Percentiles rank a stretch among this genome's conserved stretches.
phyloP scores from a whole-genome alignment of 352 stramenopile species.

The Globisporangium nunn region DNA sequence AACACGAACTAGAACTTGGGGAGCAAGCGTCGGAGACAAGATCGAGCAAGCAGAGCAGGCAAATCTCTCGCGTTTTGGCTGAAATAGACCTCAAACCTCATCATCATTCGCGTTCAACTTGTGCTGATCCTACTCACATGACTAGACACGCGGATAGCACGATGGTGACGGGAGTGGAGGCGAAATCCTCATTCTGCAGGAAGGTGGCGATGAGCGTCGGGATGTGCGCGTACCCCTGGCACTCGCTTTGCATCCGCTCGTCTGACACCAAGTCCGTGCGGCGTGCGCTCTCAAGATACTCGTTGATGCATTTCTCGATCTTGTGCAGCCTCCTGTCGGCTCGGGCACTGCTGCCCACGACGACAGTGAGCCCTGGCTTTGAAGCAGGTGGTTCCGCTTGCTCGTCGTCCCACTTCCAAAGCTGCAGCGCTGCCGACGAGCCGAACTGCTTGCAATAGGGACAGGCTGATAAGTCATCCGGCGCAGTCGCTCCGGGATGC shows the following conservation, averaged over 20 bases:
- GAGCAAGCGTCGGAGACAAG: neutral
- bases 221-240: slow-evolving; percentile 7
- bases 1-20: slow-evolving; percentile 44
- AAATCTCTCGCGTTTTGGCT: neutral
- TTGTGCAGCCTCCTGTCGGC: neutral
- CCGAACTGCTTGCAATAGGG: slow-evolving; percentile 12
- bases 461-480: slow-evolving; percentile 5
- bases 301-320: slow-evolving; percentile 12
- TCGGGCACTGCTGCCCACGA: slow-evolving; percentile 3
- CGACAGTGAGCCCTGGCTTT: slow-evolving; percentile 7
- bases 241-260: neutral
- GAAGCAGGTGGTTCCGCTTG: neutral
- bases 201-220: slow-evolving; percentile 13
- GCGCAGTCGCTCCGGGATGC: neutral
- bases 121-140: slow-evolving; percentile 1
- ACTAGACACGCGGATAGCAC: slow-evolving; percentile 7
- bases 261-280: neutral
- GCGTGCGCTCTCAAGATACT: slow-evolving; percentile 8
- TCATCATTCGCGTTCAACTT: neutral
- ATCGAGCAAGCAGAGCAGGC: neutral
- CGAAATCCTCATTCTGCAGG: slow-evolving; percentile 13
- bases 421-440: slow-evolving; percentile 3
- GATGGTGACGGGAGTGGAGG: slow-evolving; percentile 5
- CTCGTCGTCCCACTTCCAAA: slow-evolving; percentile 10
- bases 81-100: neutral